phyloP scores from a whole-genome alignment of 208 protist species.

The Trypanosoma vivax region DNA sequence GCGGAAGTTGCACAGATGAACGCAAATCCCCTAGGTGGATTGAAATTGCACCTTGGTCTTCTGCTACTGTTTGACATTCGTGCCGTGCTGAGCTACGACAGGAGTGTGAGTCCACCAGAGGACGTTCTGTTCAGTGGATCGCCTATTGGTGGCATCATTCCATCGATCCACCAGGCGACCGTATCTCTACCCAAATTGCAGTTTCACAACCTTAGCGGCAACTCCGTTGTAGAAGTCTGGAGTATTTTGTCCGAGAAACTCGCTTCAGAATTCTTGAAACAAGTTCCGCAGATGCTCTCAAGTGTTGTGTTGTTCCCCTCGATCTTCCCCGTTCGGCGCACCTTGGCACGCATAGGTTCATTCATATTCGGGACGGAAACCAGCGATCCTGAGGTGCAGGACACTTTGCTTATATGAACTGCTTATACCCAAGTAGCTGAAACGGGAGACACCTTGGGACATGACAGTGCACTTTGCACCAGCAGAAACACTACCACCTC shows the following conservation, averaged over 20 bases:
- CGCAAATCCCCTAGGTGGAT: conserved; percentile 11
- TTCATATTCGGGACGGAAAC: conserved; percentile 13
- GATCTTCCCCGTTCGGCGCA: conserved; percentile 8
- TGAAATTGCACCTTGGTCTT: conserved; percentile 18
- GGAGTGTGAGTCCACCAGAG: conserved; percentile 34
- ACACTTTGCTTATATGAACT: conserved; percentile 13
- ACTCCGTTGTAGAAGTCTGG: conserved; percentile 24
- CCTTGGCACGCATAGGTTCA: conserved; percentile 14
- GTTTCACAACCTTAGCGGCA: conserved; percentile 28
- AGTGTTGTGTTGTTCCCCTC: conserved; percentile 37
- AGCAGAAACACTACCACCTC: too few relatives aligned
- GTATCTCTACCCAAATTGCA: conserved; percentile 35
- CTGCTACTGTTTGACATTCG: conserved; percentile 27
- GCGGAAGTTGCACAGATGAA: too few relatives aligned
- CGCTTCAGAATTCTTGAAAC: conserved; percentile 36
- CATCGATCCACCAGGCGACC: conserved; percentile 46
- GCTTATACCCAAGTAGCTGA: not conserved
- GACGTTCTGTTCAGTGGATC: conserved; percentile 46
- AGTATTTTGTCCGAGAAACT: conserved; percentile 29
- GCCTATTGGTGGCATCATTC: conserved; percentile 33
- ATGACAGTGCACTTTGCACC: too few relatives aligned
- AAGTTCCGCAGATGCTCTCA: conserved; percentile 39
- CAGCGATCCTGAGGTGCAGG: conserved; percentile 7
- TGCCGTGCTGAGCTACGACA: conserved; percentile 48
- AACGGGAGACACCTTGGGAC: too few relatives aligned